Evolutionary conservation across 768 basidiomycete species (phyloP).

Genomic region (Suillus tomentosus): DNA sequence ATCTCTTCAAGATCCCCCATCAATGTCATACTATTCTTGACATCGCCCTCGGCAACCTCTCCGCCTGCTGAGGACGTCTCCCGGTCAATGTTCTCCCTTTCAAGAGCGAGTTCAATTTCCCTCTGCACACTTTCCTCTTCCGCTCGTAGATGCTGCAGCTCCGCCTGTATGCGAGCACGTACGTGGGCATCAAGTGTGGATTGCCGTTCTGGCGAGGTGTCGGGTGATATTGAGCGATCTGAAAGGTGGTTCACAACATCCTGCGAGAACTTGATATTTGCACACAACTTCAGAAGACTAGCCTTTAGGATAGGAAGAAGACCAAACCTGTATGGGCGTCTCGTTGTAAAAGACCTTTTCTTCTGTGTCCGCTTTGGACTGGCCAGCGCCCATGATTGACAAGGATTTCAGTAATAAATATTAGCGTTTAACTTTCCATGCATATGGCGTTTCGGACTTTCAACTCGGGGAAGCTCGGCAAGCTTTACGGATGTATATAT

Average conservation of each 20-base stretch:
- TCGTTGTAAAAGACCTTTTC: slow-evolving; percentile 61
- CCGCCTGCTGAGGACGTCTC: slow-evolving; percentile 59
- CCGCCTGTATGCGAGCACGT: slow-evolving; percentile 67
- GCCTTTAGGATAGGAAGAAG: background rate
- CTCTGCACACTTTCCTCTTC: slow-evolving; percentile 70
- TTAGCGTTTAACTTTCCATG: background rate
- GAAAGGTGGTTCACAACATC: slow-evolving; percentile 80
- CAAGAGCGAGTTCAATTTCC: slow-evolving; percentile 77
- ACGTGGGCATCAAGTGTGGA: slow-evolving; percentile 73
- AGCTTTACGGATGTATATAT: background rate
- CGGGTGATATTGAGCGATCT: slow-evolving; percentile 59
- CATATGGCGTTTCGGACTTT: background rate
- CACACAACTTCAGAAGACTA: slow-evolving; percentile 2
- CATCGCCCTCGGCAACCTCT: slow-evolving; percentile 38
- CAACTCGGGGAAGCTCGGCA: background rate
- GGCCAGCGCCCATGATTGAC: slow-evolving; percentile 61
- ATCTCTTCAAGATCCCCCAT: slow-evolving; percentile 79
- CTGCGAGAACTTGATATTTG: slow-evolving; percentile 66
- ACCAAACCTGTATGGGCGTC: slow-evolving; percentile 53
- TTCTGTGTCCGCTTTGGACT: slow-evolving; percentile 59
- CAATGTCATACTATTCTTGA: slow-evolving; percentile 63
- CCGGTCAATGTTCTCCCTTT: slow-evolving; percentile 85
- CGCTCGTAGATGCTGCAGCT: slow-evolving; percentile 62
- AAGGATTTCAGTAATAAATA: background rate
- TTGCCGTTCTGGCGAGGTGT: slow-evolving; percentile 69